These are phyloP conservation scores for Xylariaceae sp. DNA, from an alignment of 2,329 filamentous ascomycete genomes.

Conservation along the genomic window DNA sequence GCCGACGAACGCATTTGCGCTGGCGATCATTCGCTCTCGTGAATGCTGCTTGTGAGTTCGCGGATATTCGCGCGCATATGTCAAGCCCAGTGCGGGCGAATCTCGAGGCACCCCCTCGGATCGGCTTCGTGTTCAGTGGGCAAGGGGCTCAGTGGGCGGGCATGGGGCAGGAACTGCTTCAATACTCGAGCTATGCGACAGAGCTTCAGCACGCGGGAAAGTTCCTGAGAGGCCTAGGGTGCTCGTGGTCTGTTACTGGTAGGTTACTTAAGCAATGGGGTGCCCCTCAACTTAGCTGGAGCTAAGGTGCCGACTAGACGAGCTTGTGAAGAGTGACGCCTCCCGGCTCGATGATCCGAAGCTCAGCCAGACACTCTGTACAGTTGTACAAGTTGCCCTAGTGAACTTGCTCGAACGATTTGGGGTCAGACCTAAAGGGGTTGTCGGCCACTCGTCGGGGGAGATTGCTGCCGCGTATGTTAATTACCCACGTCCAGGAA, in stretches of 20 bases:
- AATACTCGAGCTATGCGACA: not conserved
- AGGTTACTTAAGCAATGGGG: not conserved
- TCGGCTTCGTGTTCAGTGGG: conserved; percentile 21
- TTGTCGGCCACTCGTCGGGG: conserved; percentile 25
- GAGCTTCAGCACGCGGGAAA: not conserved
- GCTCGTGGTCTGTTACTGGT: conserved; percentile 14
- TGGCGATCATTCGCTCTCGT: conserved; percentile 16
- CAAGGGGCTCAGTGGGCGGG: conserved; percentile 35
- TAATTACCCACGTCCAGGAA: too few relatives aligned
- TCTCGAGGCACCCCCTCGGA: not conserved
- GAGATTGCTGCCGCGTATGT: conserved; percentile 31
- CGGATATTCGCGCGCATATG: not conserved
- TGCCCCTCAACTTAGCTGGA: not conserved
- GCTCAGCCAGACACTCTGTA: conserved; percentile 38
- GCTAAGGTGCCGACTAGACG: not conserved
- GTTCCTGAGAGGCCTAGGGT: conserved; percentile 15
- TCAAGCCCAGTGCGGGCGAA: conserved; percentile 2
- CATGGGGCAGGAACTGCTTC: conserved; percentile 29
- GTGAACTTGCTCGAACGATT: conserved; percentile 33
- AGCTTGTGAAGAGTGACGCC: not conserved
- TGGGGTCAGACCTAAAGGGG: conserved; percentile 25
- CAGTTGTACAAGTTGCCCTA: conserved; percentile 40
- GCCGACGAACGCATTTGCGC: conserved; percentile 4
- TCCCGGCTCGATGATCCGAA: conserved; percentile 21
- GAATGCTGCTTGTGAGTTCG: not conserved